Percentiles rank a stretch among this genome's conserved stretches.
Evolutionary conservation across 2,329 filamentous ascomycete genomes (phyloP).

Genomic region (Mariannaea sp.): DNA sequence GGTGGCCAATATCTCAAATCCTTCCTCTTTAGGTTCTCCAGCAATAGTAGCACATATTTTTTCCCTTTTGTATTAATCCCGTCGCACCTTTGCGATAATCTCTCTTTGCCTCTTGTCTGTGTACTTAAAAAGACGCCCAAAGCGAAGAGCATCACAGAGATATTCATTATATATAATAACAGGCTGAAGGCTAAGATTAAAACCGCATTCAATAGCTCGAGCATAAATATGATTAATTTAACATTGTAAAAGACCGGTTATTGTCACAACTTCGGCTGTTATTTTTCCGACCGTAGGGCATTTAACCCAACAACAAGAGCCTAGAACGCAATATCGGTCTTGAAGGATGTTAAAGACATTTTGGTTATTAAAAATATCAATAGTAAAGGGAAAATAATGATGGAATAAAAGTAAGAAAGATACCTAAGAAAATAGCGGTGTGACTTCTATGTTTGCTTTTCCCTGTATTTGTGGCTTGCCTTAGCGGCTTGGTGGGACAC

Average conservation of each 20-base stretch:
- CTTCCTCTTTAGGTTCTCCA: background rate
- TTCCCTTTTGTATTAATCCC: slow-evolving; percentile 10
- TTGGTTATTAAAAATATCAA: too few relatives aligned
- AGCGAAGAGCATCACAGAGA: background rate
- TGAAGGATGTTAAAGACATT: too few relatives aligned
- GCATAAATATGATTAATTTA: slow-evolving; percentile 13
- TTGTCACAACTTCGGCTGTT: background rate
- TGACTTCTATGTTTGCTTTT: too few relatives aligned
- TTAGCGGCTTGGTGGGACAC: too few relatives aligned
- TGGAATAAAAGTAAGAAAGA: too few relatives aligned
- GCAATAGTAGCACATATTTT: slow-evolving; percentile 17
- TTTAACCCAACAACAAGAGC: slow-evolving; percentile 9
- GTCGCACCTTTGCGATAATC: slow-evolving; percentile 4
- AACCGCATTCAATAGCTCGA: slow-evolving; percentile 8
- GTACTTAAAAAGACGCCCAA: background rate
- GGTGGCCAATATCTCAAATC: too few relatives aligned
- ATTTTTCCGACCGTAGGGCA: background rate
- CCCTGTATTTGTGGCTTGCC: too few relatives aligned
- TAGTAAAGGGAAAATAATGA: too few relatives aligned
- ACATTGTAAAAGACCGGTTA: background rate
- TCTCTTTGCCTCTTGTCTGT: background rate
- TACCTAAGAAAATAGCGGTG: too few relatives aligned
- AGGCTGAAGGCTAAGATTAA: slow-evolving; percentile 10
- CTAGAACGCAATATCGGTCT: slow-evolving; percentile 11
- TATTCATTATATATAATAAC: background rate